These are phyloP conservation scores for Aschersonia sp. DNA, from an alignment of 2,329 filamentous ascomycete genomes.

Conservation along the genomic window DNA sequence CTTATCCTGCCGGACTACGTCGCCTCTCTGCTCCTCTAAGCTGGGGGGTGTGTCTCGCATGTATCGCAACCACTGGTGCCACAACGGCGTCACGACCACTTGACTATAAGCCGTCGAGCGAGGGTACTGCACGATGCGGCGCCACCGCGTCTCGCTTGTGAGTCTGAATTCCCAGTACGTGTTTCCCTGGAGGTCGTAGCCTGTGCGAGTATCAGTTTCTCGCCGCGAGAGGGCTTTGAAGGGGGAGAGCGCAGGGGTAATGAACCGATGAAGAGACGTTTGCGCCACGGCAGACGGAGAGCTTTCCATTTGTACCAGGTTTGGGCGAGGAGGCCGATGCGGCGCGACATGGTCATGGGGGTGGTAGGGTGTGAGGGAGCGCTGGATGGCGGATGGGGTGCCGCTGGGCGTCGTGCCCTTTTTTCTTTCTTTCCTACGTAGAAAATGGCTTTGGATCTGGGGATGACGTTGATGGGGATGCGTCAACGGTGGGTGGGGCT, in stretches of 20 bases:
- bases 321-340: constrained; percentile 19
- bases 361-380: too few species aligned
- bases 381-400: too few species aligned
- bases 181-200: constrained; percentile 50
- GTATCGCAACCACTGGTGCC: constrained; percentile 57
- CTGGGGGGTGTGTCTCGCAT: constrained; percentile 39
- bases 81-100: constrained; percentile 43
- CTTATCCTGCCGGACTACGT: constrained; percentile 35
- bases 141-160: constrained; percentile 29
- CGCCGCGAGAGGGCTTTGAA: neutral
- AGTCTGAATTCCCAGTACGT: constrained; percentile 57
- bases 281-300: constrained; percentile 48
- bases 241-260: constrained; percentile 2
- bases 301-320: constrained; percentile 49
- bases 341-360: too few species aligned
- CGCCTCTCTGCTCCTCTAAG: constrained; percentile 39
- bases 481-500: too few species aligned
- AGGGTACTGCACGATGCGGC: constrained; percentile 48
- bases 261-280: constrained; percentile 46
- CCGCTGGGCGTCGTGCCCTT: too few species aligned
- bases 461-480: too few species aligned
- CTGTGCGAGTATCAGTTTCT: constrained; percentile 19
- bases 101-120: constrained; percentile 36
- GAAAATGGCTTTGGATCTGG: too few species aligned
- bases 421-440: too few species aligned